Evolutionary conservation across 352 stramenopile genomes (phyloP).

Genomic region (Phytophthora palmivora): DNA sequence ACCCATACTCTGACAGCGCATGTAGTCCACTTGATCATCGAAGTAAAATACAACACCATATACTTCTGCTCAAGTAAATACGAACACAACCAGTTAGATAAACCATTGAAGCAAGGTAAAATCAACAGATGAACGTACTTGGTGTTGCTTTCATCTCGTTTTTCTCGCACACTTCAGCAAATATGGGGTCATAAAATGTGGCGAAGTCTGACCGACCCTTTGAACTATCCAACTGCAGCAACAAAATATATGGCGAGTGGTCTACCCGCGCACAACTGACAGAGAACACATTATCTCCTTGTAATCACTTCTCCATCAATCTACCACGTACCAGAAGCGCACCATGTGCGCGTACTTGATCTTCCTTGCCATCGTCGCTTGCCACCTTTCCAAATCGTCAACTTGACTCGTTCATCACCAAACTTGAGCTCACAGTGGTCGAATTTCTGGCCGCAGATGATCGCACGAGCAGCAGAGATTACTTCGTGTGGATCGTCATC

Average conservation of each 20-base stretch:
- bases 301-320: neutral
- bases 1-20: constrained; percentile 64
- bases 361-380: constrained; percentile 34
- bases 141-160: constrained; percentile 23
- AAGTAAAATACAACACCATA: constrained; percentile 76
- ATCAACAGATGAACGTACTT: constrained; percentile 38
- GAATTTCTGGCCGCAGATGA: constrained; percentile 49
- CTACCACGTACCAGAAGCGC: constrained; percentile 49
- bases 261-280: constrained; percentile 39
- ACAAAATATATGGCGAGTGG: constrained; percentile 56
- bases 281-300: neutral
- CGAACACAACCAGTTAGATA: no score
- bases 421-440: constrained; percentile 53
- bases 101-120: neutral
- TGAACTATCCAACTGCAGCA: constrained; percentile 52
- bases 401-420: constrained; percentile 25
- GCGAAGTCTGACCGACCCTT: constrained; percentile 44
- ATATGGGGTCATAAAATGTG: constrained; percentile 68
- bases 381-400: constrained; percentile 43
- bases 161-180: constrained; percentile 44
- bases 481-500: constrained; percentile 17
- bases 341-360: constrained; percentile 50
- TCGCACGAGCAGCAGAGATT: constrained; percentile 41
- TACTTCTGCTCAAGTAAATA: constrained; percentile 45
- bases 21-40: constrained; percentile 65